A percentile compares a stretch with the other conserved stretches of the same genome.
These are phyloP conservation scores for Podochytrium sp. DNA, from an alignment of 192 early-diverging fungal genomes.

Conservation along the genomic window DNA sequence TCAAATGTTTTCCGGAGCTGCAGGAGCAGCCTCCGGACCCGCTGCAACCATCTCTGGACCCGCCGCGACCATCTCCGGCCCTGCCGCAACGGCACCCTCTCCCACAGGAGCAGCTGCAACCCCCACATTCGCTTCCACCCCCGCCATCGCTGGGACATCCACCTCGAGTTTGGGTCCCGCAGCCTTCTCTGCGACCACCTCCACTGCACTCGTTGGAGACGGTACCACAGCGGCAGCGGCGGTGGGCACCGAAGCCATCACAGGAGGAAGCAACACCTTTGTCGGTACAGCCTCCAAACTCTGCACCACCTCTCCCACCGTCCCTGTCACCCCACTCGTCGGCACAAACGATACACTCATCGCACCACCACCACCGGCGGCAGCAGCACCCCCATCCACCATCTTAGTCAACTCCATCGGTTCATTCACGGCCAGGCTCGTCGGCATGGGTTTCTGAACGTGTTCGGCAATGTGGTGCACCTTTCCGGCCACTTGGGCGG, in stretches of 20 bases:
- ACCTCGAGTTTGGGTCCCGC: neutral
- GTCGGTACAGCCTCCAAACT: too few species aligned
- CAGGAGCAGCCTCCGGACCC: neutral
- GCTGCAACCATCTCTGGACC: neutral
- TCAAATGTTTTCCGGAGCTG: too few species aligned
- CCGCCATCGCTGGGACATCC: neutral
- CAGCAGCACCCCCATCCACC: neutral
- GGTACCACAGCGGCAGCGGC: neutral
- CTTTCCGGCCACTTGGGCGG: slow-evolving; percentile 1
- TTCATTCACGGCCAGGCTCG: too few species aligned
- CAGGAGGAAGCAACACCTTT: too few species aligned
- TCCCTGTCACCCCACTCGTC: too few species aligned
- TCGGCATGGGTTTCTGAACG: neutral
- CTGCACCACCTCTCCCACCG: too few species aligned
- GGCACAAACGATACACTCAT: too few species aligned
- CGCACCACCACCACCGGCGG: neutral
- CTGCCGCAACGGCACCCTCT: neutral
- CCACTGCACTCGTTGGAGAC: neutral
- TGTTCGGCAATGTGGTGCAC: slow-evolving; percentile 11
- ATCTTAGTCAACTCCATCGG: neutral
- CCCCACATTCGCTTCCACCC: neutral
- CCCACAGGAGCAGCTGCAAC: neutral
- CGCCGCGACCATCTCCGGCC: neutral
- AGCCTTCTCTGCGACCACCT: neutral
- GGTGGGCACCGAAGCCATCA: neutral